Conservation (phyloP, 192 early-diverging fungal species). For the Entomortierella lignicola region DNA sequence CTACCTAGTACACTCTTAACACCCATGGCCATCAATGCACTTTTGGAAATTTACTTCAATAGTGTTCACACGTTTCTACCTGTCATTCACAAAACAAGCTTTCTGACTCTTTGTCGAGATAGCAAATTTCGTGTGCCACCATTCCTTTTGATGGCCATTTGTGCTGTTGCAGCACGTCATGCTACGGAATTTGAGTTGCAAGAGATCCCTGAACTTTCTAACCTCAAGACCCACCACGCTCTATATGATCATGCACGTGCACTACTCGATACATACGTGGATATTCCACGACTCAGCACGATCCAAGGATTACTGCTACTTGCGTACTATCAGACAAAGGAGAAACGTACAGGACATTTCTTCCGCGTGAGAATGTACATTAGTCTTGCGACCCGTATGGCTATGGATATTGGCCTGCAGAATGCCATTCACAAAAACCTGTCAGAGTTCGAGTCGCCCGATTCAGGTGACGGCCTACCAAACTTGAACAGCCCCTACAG, state of each 20-base stretch:
- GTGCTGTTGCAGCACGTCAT: constrained; percentile 59
- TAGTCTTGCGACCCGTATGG: constrained; percentile 73
- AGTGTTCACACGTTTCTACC: constrained; percentile 68
- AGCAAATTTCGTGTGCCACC: constrained; percentile 54
- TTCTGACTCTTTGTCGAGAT: constrained; percentile 55
- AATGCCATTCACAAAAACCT: constrained; percentile 16
- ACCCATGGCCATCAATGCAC: constrained; percentile 41
- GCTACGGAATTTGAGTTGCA: constrained; percentile 50
- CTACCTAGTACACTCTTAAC: constrained; percentile 33
- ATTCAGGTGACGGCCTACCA: constrained; percentile 20
- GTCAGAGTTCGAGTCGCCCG: constrained; percentile 19
- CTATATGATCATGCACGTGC: constrained; percentile 42
- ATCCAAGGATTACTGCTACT: constrained; percentile 64
- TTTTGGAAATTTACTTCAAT: constrained; percentile 64
- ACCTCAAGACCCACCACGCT: constrained; percentile 41
- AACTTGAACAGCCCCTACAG: neutral
- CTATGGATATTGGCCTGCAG: constrained; percentile 74
- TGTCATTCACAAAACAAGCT: constrained; percentile 66
- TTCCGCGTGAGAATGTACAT: constrained; percentile 63
- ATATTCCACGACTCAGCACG: constrained; percentile 62
- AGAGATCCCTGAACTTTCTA: constrained; percentile 43
- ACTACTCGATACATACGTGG: constrained; percentile 61
- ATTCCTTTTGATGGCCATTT: constrained; percentile 66
- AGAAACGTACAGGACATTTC: constrained; percentile 59
- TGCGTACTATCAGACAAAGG: constrained; percentile 63